Evolutionary conservation across 2,329 filamentous ascomycete genomes (phyloP), one percentile per base, ranked within the genome.

Genomic region (Xylariaceae sp.): DNA sequence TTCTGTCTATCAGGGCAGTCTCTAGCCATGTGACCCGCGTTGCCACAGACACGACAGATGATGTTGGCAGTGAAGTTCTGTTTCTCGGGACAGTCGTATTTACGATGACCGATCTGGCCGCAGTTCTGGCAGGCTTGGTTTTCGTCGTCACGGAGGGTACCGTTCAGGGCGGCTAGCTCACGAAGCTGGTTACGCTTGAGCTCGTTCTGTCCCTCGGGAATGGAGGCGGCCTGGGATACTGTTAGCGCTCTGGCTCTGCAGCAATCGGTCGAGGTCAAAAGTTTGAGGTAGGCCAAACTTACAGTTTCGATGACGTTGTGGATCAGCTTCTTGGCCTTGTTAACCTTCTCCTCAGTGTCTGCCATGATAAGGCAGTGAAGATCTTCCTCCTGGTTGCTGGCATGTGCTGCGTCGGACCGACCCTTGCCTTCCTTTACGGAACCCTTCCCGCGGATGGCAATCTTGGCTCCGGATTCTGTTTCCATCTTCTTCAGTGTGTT

Each of bases 401-500:
- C 91, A 75, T 99, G 94, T 77, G 94, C 94, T 66, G 94, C 94
- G 73, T 99, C 94, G 77, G 94, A 97, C 63, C 94, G 91, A 63
- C 94, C 94, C 74, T 99, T 99, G 79, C 94, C 94, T 83, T 99
- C 94, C 76, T 99, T 99, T 71, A 99, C 94, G 66, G 94, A 99
- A 71, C 94, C 94, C 77, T 99, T 99, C 79, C 94, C 94, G 75
- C 94, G 93, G 70, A 99, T 99, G 63, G 94, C 94, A 78, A 99
- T 99, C 75, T 99, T 99, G 72, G 94, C 94, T 59, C 87, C 87
- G 51, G 94, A 99, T 76, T 99, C 92, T 68, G 87, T 84, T 73
- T 99, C 94, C 94, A 99, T 99, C 75, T 97, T 99, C 80, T 99
- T 99, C 70, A 99, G 78, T 63, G 94, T 99, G 73, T 99, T 99